Percentiles rank a stretch among this genome's conserved stretches.
Conservation (phyloP, 2,329 filamentous ascomycete genomes). For the Exophiala alcalophila region DNA sequence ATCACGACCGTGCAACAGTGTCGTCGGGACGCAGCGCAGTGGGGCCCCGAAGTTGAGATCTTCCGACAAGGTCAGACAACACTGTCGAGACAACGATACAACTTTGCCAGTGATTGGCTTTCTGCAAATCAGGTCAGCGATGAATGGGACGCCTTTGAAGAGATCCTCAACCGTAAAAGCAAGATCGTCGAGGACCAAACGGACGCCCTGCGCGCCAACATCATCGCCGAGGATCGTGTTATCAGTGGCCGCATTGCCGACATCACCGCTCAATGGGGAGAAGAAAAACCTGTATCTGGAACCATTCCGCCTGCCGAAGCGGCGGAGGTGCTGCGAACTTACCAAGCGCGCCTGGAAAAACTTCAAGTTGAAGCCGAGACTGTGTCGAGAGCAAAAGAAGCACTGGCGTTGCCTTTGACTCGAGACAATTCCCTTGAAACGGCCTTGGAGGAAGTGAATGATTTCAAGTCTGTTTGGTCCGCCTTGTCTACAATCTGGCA, state of each 20-base stretch:
- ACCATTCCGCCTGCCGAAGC: slow-evolving; percentile 88
- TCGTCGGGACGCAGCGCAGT: slow-evolving; percentile 87
- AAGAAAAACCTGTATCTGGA: slow-evolving; percentile 94
- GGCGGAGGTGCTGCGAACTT: slow-evolving; percentile 73
- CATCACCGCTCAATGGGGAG: slow-evolving; percentile 83
- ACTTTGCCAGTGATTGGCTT: slow-evolving; percentile 91
- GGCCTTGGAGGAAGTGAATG: slow-evolving; percentile 91
- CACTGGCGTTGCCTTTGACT: slow-evolving; percentile 79
- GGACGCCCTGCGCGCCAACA: slow-evolving; percentile 91
- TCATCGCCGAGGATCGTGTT: slow-evolving; percentile 86
- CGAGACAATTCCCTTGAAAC: slow-evolving; percentile 77
- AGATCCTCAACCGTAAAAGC: slow-evolving; percentile 85
- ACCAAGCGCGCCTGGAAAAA: slow-evolving; percentile 79
- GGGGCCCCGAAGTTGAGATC: slow-evolving; percentile 92
- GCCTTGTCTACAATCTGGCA: slow-evolving; percentile 95
- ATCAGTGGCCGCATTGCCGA: slow-evolving; percentile 85
- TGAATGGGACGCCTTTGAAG: slow-evolving; percentile 90
- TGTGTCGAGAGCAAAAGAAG: slow-evolving; percentile 95
- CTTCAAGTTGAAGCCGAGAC: slow-evolving; percentile 86
- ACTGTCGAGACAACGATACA: slow-evolving; percentile 84
- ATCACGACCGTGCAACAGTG: slow-evolving; percentile 97
- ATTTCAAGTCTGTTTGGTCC: slow-evolving; percentile 98
- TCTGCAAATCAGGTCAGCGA: slow-evolving; percentile 94
- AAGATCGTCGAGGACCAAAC: slow-evolving; percentile 97
- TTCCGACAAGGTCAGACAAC: slow-evolving; percentile 96